Evolutionary conservation across 1,284 basidiomycete genomes (phyloP), one percentile per base, ranked within the genome.

Genomic region (Sporisorium scitamineum): DNA sequence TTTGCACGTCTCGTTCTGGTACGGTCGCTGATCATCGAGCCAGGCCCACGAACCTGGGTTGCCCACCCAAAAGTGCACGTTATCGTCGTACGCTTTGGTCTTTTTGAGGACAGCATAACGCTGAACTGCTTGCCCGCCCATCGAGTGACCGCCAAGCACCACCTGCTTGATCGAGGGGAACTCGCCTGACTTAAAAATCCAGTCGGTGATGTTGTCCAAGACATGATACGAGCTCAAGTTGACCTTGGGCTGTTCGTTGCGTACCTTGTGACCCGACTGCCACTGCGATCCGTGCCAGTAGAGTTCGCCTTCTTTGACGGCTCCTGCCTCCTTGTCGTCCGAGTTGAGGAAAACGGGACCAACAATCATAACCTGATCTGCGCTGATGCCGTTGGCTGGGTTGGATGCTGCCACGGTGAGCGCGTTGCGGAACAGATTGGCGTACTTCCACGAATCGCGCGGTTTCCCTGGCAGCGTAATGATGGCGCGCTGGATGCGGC

Each of bases 11-110:
- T 48, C 61, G 63, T 74, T 77, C 24, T 55, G 31, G 26, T 70
- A 70, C 18, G 80, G 63, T 29, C 80, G 71, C 16, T 70, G 54
- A 29, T 74, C 68, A 20, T 64, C 69, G 2, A 83, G 52, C 76
- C 78, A 84, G 0, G 78, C 62, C 70, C 72, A 84, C 3, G 78
- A 81, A 69, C 81, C 82, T 4, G 83, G 83, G 41, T 84, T 84
- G 26, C 79, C 83, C 20, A 83, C 45, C 81, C 81, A 84, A 44
- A 69, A 84, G 27, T 63, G 74, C 39, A 84, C 27, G 32, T 80
- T 81, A 51, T 54, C 45, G 39, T 83, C 82, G 56, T 84, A 84
- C 26, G 62, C 55, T 53, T 79, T 80, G 45, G 70, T 59, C 62
- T 80, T 80, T 41, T 80, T 80, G 13, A 81, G 48, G 29, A 81